Evolutionary conservation across 495 filamentous ascomycete genomes (phyloP).

Genomic region (Podospora anserina): DNA sequence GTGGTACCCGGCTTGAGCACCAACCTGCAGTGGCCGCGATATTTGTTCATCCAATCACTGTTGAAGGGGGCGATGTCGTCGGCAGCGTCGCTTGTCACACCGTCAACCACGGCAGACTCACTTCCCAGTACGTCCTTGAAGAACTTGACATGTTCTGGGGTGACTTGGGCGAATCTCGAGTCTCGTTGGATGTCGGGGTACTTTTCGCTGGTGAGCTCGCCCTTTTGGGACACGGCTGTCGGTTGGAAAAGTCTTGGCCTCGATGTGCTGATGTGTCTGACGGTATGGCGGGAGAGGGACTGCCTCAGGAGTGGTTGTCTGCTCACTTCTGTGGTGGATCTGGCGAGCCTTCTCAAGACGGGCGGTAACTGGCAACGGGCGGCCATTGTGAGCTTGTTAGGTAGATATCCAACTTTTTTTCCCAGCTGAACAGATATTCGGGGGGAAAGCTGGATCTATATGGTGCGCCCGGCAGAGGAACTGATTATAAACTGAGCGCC

Average conservation of each 20-base stretch:
- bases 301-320: conserved; percentile 19
- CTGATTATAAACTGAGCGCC: background rate
- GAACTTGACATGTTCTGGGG: conserved; percentile 69
- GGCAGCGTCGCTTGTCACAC: conserved; percentile 63
- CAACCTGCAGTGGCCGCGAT: conserved; percentile 81
- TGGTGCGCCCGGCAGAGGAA: background rate
- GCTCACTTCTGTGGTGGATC: conserved; percentile 13
- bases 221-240: conserved; percentile 32
- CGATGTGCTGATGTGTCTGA: conserved; percentile 38
- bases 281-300: conserved; percentile 13
- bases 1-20: conserved; percentile 81
- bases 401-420: too few species aligned
- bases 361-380: conserved; percentile 27
- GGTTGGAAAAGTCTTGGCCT: conserved; percentile 30
- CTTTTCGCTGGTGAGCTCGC: conserved; percentile 75
- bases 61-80: conserved; percentile 92
- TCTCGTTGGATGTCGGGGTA: conserved; percentile 83
- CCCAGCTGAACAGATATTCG: background rate
- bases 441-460: background rate
- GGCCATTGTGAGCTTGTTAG: conserved; percentile 18
- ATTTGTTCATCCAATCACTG: conserved; percentile 98
- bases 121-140: conserved; percentile 74
- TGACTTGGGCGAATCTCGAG: conserved; percentile 66
- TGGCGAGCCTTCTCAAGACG: conserved; percentile 23
- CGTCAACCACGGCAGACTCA: conserved; percentile 78